Evolutionary conservation across 805 yeast species (phyloP).

Genomic region (Ogataea trehaloabstinens): DNA sequence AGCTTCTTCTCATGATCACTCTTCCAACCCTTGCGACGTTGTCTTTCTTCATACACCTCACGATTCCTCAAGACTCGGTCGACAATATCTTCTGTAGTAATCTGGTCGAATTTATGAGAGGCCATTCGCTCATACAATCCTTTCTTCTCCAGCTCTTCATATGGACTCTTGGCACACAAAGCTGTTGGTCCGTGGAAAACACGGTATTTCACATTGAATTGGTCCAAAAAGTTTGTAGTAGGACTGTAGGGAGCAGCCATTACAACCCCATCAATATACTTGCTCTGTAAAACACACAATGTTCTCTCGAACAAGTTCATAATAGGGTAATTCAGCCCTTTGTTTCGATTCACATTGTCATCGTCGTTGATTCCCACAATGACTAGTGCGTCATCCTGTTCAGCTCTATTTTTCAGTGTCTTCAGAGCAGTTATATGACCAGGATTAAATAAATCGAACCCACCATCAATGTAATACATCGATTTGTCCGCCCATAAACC

Average conservation of each 20-base stretch:
- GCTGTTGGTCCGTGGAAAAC: conserved; percentile 62
- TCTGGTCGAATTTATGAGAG: conserved; percentile 57
- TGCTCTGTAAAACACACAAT: conserved; percentile 84
- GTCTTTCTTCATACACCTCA: conserved; percentile 79
- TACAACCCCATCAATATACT: conserved; percentile 75
- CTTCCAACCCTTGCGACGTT: conserved; percentile 82
- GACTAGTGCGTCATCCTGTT: conserved; percentile 41
- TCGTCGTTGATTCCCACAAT: conserved; percentile 71
- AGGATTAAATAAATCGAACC: conserved; percentile 89
- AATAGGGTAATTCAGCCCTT: conserved; percentile 70
- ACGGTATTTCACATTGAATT: conserved; percentile 28
- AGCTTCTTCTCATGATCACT: conserved; percentile 45
- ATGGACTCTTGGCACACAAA: conserved; percentile 30
- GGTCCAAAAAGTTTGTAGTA: conserved; percentile 39
- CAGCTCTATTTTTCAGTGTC: conserved; percentile 41
- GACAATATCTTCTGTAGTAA: conserved; percentile 71
- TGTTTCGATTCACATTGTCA: conserved; percentile 47
- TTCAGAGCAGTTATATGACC: conserved; percentile 82
- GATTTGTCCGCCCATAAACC: conserved; percentile 9
- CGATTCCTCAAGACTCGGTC: conserved; percentile 68
- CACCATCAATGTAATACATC: conserved; percentile 68
- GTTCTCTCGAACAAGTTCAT: conserved; percentile 88
- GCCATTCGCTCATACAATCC: conserved; percentile 42
- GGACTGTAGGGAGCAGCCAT: conserved; percentile 66
- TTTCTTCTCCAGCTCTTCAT: conserved; percentile 27